Evolutionary conservation across 371 early-diverging fungal species (phyloP).

Genomic region (Parasitella parasitica): DNA sequence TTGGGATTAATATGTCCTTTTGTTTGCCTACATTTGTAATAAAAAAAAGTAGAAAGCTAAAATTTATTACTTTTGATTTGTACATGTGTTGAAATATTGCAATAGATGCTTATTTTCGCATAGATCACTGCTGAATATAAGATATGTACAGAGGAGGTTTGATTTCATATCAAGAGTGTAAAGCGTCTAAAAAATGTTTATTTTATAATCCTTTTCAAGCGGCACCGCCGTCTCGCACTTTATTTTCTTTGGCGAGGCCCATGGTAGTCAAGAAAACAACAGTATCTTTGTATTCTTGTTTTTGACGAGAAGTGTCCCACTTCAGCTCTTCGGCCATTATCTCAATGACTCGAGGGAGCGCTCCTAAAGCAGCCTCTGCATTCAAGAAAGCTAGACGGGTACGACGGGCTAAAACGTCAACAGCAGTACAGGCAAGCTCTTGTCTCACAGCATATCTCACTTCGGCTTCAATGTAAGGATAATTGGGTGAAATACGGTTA

Average conservation of each 20-base stretch:
- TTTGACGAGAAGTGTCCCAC: slow-evolving; percentile 73
- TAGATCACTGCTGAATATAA: no score
- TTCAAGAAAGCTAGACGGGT: slow-evolving; percentile 95
- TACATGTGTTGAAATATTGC: no score
- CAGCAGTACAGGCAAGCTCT: slow-evolving; percentile 94
- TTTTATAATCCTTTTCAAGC: neutral
- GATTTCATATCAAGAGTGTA: no score
- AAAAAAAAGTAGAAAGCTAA: neutral
- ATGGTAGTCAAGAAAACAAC: slow-evolving; percentile 82
- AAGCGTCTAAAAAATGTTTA: slow-evolving; percentile 1
- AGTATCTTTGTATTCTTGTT: slow-evolving; percentile 70
- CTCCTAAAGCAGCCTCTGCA: slow-evolving; percentile 87
- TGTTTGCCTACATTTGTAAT: neutral
- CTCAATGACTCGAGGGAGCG: slow-evolving; percentile 86
- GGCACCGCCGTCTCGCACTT: neutral
- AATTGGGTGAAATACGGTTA: slow-evolving; percentile 76
- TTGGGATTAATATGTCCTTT: slow-evolving; percentile 66
- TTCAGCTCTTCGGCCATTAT: slow-evolving; percentile 90
- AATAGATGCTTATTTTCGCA: no score
- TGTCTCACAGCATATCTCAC: slow-evolving; percentile 90
- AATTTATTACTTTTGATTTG: no score
- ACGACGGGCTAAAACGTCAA: slow-evolving; percentile 95
- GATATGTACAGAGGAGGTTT: no score
- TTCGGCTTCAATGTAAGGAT: slow-evolving; percentile 96
- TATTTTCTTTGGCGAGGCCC: slow-evolving; percentile 66